Evolutionary conservation across 2,329 filamentous ascomycete species (phyloP).

Genomic region (Colletotrichum coccodes): DNA sequence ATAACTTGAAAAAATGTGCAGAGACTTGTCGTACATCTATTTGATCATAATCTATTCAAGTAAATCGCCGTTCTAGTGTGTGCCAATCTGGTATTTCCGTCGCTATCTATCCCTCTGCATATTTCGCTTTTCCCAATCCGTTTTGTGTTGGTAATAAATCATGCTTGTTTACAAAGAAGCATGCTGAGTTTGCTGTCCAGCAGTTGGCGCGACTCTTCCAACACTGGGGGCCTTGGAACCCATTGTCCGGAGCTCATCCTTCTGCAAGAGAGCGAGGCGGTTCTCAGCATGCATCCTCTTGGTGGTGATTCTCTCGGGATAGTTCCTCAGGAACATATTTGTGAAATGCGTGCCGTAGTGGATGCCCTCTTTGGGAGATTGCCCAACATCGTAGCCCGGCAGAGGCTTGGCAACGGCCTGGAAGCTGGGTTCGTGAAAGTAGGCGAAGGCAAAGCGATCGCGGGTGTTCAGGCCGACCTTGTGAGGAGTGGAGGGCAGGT

Average conservation of each 20-base stretch:
- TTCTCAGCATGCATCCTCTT: slow-evolving; percentile 46
- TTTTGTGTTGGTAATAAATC: not conserved
- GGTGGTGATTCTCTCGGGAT: slow-evolving; percentile 57
- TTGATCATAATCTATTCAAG: not conserved
- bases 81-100: slow-evolving; percentile 1
- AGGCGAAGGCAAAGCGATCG: slow-evolving; percentile 60
- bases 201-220: not conserved
- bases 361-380: slow-evolving; percentile 48
- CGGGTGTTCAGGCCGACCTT: slow-evolving; percentile 60
- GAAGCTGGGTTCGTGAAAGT: slow-evolving; percentile 63
- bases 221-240: not conserved
- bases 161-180: not conserved
- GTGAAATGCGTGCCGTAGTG: slow-evolving; percentile 64
- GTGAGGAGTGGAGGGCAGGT: slow-evolving; percentile 58
- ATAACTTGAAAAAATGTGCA: too few relatives aligned
- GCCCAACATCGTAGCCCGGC: slow-evolving; percentile 46
- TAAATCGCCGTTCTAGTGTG: not conserved
- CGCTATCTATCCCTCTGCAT: not conserved
- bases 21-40: too few relatives aligned
- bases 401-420: slow-evolving; percentile 55
- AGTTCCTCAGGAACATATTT: slow-evolving; percentile 61
- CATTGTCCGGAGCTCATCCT: slow-evolving; percentile 41
- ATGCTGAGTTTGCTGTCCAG: not conserved
- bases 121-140: not conserved
- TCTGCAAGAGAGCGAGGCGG: slow-evolving; percentile 39